Base-by-base conservation (phyloP, 2,329 filamentous ascomycete species). In the Colletotrichum lentis region DNA sequence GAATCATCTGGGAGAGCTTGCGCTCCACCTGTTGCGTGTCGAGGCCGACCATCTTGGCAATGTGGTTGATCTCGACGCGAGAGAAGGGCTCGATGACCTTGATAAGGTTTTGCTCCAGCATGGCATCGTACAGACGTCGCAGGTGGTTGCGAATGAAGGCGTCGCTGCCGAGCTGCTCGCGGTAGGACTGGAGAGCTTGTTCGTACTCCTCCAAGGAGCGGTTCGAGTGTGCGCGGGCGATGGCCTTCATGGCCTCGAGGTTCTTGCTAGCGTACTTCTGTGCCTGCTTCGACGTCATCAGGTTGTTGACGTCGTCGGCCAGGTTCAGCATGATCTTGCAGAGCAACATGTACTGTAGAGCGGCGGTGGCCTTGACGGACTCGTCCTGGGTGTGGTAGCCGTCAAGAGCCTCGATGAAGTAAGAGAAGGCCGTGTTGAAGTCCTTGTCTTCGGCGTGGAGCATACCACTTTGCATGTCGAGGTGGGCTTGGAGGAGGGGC, bases 321-420 rank as follows among this genome's bases (percentile, higher is more conserved):
- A 96, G 86, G 82, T 99, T 99, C 74, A 99, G 87, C 96, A 99
- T 99, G 80, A 99, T 96, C 85, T 99, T 99, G 89, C 96, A 98
- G 43, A 99, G 90, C 62, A 99, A 88, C 96, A 99, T 99, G 85
- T 99, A 99, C 84, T 99, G 96, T 72, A 99, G 85, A 12, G 96
- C 94, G 14, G 95, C 93, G n/a, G 95, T 96, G n/a, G 96, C 96
- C 81, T 94, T 94, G 71, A 86, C 83, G 46, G 90, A 84, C 77
- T 97, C 94, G 73, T 99, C 96, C 79, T 97, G 94, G 54, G 91
- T 90, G 81, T 96, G 93, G 81, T 98, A 99, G 69, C 96, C 96
- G 78, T 99, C 96, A 71, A 99, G 89, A 2, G 96, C 96, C 83
- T 99, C 96, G 80, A 99, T 98, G 81, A 99, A 99, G 86, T 99